Percentiles rank a stretch among this genome's conserved stretches.
These are phyloP conservation scores for Thelephora ganbajun DNA, from an alignment of 768 basidiomycete species.

Conservation along the genomic window DNA sequence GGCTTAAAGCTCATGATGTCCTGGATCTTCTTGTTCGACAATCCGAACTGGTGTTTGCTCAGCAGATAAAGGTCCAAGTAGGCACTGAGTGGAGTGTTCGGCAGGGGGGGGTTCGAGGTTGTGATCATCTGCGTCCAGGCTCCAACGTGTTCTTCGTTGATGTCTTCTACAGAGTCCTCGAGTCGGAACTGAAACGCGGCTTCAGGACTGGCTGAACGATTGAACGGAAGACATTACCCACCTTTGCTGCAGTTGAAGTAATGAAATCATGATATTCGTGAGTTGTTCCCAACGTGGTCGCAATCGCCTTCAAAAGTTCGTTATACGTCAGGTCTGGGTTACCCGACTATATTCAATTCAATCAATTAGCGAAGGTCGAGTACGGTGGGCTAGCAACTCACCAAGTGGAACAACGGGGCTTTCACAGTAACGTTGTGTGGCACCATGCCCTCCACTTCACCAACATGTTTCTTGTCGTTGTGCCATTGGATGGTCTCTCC, in stretches of 20 bases:
- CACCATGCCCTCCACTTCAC: slow-evolving; percentile 48
- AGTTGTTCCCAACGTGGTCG: slow-evolving; percentile 62
- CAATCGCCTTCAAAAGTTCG: slow-evolving; percentile 50
- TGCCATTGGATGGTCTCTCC: slow-evolving; percentile 55
- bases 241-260: slow-evolving; percentile 55
- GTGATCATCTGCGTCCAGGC: slow-evolving; percentile 76
- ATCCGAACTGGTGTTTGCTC: slow-evolving; percentile 54
- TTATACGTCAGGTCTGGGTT: slow-evolving; percentile 59
- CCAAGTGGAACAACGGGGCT: slow-evolving; percentile 77
- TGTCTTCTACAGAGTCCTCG: slow-evolving; percentile 66
- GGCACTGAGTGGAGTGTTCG: slow-evolving; percentile 57
- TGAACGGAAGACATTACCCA: slow-evolving; percentile 9
- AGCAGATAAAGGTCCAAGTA: slow-evolving; percentile 70
- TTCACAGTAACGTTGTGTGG: slow-evolving; percentile 40
- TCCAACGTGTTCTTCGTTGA: slow-evolving; percentile 72
- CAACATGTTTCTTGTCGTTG: slow-evolving; percentile 57
- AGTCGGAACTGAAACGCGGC: slow-evolving; percentile 32
- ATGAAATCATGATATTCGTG: slow-evolving; percentile 72
- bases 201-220: slow-evolving; percentile 1
- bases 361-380: slow-evolving; percentile 5
- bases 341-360: slow-evolving; percentile 36
- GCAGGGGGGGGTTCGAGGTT: slow-evolving; percentile 54
- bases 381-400: slow-evolving; percentile 17
- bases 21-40: slow-evolving; percentile 64
- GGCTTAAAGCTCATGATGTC: slow-evolving; percentile 56